Percentiles rank a stretch among this genome's conserved stretches.
These are phyloP conservation scores for Neurospora sp. DNA, from an alignment of 495 filamentous ascomycete species.

Conservation along the genomic window DNA sequence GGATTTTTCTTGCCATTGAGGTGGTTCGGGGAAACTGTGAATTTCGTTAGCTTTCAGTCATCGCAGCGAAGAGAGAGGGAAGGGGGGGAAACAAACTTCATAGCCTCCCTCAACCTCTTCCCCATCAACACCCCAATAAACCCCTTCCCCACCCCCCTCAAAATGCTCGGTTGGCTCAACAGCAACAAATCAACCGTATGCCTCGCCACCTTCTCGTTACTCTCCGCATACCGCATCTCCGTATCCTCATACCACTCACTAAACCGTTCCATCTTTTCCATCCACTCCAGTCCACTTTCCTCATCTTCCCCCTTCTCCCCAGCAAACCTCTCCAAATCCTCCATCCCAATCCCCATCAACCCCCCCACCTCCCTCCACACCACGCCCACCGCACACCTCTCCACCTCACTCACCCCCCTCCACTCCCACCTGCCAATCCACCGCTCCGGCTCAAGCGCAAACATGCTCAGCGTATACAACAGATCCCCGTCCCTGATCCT, in stretches of 20 bases:
- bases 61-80: too few relatives aligned
- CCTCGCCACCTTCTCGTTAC: conserved; percentile 44
- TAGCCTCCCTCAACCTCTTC: conserved; percentile 44
- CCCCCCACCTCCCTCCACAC: conserved; percentile 32
- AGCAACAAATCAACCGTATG: conserved; percentile 45
- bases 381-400: conserved; percentile 31
- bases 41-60: background rate
- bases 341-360: conserved; percentile 31
- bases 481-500: conserved; percentile 34
- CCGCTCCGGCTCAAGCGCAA: conserved; percentile 26
- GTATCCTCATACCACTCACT: conserved; percentile 39
- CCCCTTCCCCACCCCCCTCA: conserved; percentile 34
- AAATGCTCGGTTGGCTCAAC: conserved; percentile 34
- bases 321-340: conserved; percentile 3
- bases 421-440: conserved; percentile 31
- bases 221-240: conserved; percentile 46
- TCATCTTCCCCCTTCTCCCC: conserved; percentile 6
- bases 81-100: conserved; percentile 18
- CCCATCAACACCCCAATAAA: conserved; percentile 49
- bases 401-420: conserved; percentile 30
- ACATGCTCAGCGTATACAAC: conserved; percentile 34
- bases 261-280: conserved; percentile 48
- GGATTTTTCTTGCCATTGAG: background rate
- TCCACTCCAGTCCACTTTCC: conserved; percentile 52
- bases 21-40: conserved; percentile 1